Evolutionary conservation across 139 green algal species (phyloP).

Genomic region (Astrephomene gubernaculifera): DNA sequence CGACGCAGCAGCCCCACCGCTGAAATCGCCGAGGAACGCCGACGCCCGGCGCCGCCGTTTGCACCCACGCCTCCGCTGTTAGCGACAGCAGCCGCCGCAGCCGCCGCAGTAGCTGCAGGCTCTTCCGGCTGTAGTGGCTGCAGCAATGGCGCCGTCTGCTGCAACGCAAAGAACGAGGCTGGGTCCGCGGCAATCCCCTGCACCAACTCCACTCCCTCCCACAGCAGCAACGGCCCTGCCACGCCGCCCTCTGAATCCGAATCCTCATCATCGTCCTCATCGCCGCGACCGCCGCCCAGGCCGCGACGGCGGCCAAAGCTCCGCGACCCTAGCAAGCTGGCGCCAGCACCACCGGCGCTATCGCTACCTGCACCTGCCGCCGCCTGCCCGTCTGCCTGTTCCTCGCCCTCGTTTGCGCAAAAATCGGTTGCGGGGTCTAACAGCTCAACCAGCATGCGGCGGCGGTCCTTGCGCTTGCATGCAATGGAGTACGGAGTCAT

Average conservation of each 20-base stretch:
- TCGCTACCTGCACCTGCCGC: neutral
- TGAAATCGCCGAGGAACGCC: neutral
- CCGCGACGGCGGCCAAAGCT: neutral
- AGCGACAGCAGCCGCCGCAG: too few relatives aligned
- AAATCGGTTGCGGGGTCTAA: slow-evolving; percentile 31
- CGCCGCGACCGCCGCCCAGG: too few relatives aligned
- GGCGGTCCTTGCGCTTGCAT: slow-evolving; percentile 3
- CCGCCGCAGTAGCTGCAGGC: neutral
- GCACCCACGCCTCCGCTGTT: too few relatives aligned
- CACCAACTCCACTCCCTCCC: slow-evolving; percentile 40
- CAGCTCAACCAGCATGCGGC: slow-evolving; percentile 28
- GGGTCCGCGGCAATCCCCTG: slow-evolving; percentile 27
- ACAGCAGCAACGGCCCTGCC: slow-evolving; percentile 31
- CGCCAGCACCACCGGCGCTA: neutral
- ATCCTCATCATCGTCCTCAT: neutral
- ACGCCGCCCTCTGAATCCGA: neutral
- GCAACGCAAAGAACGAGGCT: neutral
- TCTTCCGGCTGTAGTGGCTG: neutral
- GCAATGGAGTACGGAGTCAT: slow-evolving; percentile 37
- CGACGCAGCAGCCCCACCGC: neutral
- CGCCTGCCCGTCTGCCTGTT: neutral
- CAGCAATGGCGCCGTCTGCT: neutral
- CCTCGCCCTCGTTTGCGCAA: neutral
- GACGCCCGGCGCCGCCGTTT: neutral
- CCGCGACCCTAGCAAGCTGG: neutral